Evolutionary conservation across 129 eudicot genomes (phyloP).

Genomic region (Tagetes erecta): DNA sequence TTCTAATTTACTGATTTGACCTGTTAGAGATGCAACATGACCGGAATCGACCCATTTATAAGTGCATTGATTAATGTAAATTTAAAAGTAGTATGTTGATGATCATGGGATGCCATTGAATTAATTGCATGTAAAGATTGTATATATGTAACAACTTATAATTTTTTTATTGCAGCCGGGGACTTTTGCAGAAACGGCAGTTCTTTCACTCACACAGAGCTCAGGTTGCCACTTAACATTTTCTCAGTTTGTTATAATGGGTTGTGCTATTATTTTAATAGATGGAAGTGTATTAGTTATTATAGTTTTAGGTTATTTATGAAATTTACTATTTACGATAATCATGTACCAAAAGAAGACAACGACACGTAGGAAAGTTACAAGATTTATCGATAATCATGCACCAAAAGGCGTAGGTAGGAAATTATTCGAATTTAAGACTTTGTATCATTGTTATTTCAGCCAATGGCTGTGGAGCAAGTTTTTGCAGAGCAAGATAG

Average conservation of each 20-base stretch:
- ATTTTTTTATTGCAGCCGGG: conserved; percentile 47
- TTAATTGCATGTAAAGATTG: conserved; percentile 4
- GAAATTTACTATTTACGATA: neutral
- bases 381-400: conserved; percentile 1
- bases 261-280: conserved; percentile 1
- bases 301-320: neutral
- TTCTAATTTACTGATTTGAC: neutral
- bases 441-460: conserved; percentile 4
- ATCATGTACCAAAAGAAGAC: neutral
- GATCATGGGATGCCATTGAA: conserved; percentile 4
- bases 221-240: conserved; percentile 56
- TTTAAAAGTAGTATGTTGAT: neutral
- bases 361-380: neutral
- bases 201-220: conserved; percentile 98
- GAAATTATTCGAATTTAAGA: neutral
- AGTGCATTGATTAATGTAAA: neutral
- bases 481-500: conserved; percentile 86
- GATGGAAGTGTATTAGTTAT: neutral
- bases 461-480: conserved; percentile 95
- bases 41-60: neutral
- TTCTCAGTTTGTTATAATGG: conserved; percentile 6
- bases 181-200: conserved; percentile 81
- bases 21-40: neutral
- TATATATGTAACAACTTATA: conserved; percentile 18
- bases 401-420: neutral